These are phyloP conservation scores for Pseudogymnoascus sp. DNA, from an alignment of 2,329 filamentous ascomycete genomes.

Conservation along the genomic window DNA sequence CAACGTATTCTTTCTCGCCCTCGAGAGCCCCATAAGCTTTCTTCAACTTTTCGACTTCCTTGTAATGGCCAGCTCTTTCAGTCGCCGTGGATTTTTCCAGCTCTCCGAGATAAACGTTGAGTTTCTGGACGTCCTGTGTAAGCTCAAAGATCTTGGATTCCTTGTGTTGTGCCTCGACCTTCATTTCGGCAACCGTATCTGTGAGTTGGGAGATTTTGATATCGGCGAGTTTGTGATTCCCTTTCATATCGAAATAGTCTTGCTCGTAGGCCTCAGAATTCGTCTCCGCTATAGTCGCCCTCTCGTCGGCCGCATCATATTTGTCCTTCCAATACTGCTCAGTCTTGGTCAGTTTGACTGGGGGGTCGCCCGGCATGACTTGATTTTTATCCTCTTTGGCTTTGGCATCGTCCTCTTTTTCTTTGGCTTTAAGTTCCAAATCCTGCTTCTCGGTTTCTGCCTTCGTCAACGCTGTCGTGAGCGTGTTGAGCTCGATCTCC, in stretches of 20 bases:
- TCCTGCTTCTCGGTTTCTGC: background rate
- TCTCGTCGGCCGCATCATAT: background rate
- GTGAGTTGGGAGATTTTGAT: background rate
- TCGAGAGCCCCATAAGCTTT: background rate
- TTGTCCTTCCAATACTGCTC: background rate
- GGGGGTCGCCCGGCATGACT: background rate
- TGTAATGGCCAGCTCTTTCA: background rate
- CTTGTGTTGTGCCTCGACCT: background rate
- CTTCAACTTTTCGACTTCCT: background rate
- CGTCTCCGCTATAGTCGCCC: background rate
- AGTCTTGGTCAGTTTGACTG: background rate
- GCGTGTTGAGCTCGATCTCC: background rate
- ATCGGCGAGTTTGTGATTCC: background rate
- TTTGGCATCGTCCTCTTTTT: background rate
- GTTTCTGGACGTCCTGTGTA: background rate
- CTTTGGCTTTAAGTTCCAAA: background rate
- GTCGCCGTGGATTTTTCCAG: background rate
- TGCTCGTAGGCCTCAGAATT: background rate
- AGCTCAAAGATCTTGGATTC: background rate
- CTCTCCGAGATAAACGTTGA: background rate
- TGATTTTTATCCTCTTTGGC: background rate
- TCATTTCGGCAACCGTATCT: background rate
- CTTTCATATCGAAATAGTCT: background rate
- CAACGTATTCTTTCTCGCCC: background rate
- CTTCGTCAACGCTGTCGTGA: background rate